Percentiles rank a stretch among this genome's conserved stretches.
phyloP scores from a whole-genome alignment of 1,139 yeast species.

The Debaryomyces subglobosus region DNA sequence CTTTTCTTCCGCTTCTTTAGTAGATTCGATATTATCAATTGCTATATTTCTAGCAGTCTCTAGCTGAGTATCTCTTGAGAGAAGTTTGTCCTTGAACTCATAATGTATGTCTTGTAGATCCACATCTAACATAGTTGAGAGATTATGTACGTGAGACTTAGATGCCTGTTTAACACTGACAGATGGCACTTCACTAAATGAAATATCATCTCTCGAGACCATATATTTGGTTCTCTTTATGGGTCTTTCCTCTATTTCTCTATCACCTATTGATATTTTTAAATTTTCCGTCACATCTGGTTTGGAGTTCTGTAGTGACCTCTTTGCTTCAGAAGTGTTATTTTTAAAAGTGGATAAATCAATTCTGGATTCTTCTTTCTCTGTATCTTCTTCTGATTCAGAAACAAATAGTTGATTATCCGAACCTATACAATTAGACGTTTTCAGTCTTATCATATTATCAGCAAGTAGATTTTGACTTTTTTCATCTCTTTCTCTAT shows the following conservation, averaged over 20 bases:
- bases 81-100: background rate
- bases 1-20: constrained; percentile 54
- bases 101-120: background rate
- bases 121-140: constrained; percentile 3
- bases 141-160: constrained; percentile 6
- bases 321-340: background rate
- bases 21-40: constrained; percentile 23
- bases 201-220: constrained; percentile 1
- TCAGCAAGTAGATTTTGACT: background rate
- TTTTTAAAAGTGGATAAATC: constrained; percentile 3
- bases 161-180: background rate
- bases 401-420: background rate
- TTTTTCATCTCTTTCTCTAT: background rate
- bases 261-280: constrained; percentile 19
- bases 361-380: background rate
- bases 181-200: background rate
- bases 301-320: background rate
- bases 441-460: background rate
- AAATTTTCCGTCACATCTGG: constrained; percentile 2
- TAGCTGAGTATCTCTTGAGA: background rate
- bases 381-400: constrained; percentile 1
- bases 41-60: background rate
- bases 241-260: constrained; percentile 18
- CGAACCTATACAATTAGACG: background rate
- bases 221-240: constrained; percentile 13